These are phyloP conservation scores for Peziza echinospora DNA, from an alignment of 495 filamentous ascomycete genomes.

Conservation along the genomic window DNA sequence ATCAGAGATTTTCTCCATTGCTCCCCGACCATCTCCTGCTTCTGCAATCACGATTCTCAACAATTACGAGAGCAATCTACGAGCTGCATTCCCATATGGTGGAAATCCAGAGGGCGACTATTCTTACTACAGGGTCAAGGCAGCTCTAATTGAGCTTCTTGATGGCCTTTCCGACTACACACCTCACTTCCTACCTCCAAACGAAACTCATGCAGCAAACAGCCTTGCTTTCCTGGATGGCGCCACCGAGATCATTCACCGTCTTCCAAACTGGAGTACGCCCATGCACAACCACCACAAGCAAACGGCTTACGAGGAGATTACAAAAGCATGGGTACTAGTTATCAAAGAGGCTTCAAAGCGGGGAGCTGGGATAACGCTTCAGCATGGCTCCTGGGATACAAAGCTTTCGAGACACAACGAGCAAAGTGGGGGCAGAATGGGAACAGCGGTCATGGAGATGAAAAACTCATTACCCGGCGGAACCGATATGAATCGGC, in stretches of 20 bases:
- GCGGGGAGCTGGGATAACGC: constrained; percentile 65
- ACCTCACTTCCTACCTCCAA: constrained; percentile 80
- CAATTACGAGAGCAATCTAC: constrained; percentile 57
- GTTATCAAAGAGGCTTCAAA: constrained; percentile 85
- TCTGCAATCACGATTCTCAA: constrained; percentile 59
- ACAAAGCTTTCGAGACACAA: constrained; percentile 75
- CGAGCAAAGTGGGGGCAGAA: constrained; percentile 57
- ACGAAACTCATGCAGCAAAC: constrained; percentile 54
- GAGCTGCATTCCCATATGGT: constrained; percentile 70
- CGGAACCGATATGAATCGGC: constrained; percentile 9
- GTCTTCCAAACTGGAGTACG: constrained; percentile 67
- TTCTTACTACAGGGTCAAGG: constrained; percentile 77
- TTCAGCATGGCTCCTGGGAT: constrained; percentile 90
- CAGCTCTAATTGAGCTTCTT: constrained; percentile 55
- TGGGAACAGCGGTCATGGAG: constrained; percentile 51
- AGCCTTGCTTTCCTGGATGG: constrained; percentile 73
- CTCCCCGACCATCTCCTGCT: constrained; percentile 62
- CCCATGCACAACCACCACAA: constrained; percentile 76
- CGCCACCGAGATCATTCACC: constrained; percentile 74
- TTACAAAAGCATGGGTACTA: constrained; percentile 77
- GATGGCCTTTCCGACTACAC: constrained; percentile 86
- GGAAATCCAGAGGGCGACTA: constrained; percentile 69
- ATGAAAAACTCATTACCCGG: constrained; percentile 12
- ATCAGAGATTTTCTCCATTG: constrained; percentile 61
- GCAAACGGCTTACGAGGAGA: constrained; percentile 85